A percentile compares a stretch with the other conserved stretches of the same genome.
Conservation (phyloP, 805 yeast genomes). For the Hagleromyces aurorensis region DNA sequence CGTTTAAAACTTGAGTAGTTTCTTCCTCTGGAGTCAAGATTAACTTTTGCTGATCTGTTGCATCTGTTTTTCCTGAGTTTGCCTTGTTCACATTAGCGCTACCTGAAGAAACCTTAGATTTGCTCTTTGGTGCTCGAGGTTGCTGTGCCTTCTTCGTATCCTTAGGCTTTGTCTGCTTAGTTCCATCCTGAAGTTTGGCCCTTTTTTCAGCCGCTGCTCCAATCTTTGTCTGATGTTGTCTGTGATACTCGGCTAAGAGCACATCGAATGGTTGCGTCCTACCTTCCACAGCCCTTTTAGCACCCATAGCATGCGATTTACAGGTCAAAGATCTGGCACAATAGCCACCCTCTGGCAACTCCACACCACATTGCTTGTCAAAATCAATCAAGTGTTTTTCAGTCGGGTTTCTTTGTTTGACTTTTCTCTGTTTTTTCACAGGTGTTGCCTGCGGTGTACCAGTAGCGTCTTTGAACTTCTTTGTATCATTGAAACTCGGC, state of each 20-base stretch:
- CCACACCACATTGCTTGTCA: slow-evolving; percentile 93
- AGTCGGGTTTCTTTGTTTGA: slow-evolving; percentile 51
- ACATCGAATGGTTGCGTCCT: slow-evolving; percentile 89
- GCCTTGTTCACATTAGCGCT: slow-evolving; percentile 3
- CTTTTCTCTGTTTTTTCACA: slow-evolving; percentile 33
- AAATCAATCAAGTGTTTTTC: slow-evolving; percentile 72
- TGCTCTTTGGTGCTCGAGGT: slow-evolving; percentile 16
- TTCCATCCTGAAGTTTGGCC: slow-evolving; percentile 52
- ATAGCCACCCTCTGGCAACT: slow-evolving; percentile 85
- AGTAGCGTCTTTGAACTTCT: slow-evolving; percentile 9
- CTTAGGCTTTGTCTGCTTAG: slow-evolving; percentile 24
- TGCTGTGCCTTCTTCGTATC: slow-evolving; percentile 32
- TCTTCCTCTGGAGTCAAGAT: slow-evolving; percentile 85
- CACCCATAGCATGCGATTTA: slow-evolving; percentile 98
- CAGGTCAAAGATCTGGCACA: slow-evolving; percentile 96
- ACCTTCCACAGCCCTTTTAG: slow-evolving; percentile 91
- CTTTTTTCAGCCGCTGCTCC: slow-evolving; percentile 77
- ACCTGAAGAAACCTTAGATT: slow-evolving; percentile 4
- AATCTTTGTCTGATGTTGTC: slow-evolving; percentile 82
- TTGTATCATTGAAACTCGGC: slow-evolving; percentile 14
- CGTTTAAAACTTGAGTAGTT: slow-evolving; percentile 83
- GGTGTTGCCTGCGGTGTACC: slow-evolving; percentile 10
- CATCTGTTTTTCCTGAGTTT: slow-evolving; percentile 3
- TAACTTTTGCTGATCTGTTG: slow-evolving; percentile 6
- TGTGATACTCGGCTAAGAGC: slow-evolving; percentile 80